Percentiles rank a stretch among this genome's conserved stretches.
These are phyloP conservation scores for Begonia fuchsioides DNA, from an alignment of 306 rosid genomes.

Conservation along the genomic window DNA sequence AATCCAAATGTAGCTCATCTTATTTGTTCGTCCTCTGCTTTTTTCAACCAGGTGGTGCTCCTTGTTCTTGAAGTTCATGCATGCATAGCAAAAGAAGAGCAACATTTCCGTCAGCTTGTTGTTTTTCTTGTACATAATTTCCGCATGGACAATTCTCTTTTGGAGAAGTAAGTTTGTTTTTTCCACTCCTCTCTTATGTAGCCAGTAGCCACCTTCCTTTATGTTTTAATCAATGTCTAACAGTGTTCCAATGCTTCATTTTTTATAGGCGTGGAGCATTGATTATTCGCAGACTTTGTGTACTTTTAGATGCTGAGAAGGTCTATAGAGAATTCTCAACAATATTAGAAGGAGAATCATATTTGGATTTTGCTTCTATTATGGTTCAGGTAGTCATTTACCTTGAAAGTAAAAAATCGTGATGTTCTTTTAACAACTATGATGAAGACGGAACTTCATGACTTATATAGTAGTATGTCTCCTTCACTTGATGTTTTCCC, in stretches of 20 bases:
- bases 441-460: no score
- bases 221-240: no score
- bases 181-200: constrained; percentile 1
- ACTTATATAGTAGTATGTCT: no score
- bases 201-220: neutral
- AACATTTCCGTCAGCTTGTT: constrained; percentile 74
- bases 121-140: constrained; percentile 72
- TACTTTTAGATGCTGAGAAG: constrained; percentile 84
- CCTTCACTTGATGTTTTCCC: no score
- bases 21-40: no score
- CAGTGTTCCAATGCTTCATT: constrained; percentile 6
- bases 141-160: constrained; percentile 59
- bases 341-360: constrained; percentile 72
- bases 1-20: no score
- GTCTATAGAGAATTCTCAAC: constrained; percentile 83
- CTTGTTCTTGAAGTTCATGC: constrained; percentile 94
- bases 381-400: constrained; percentile 80
- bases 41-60: constrained; percentile 66
- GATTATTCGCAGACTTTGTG: constrained; percentile 87
- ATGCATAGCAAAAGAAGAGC: constrained; percentile 74
- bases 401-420: constrained; percentile 5
- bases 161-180: constrained; percentile 68
- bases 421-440: neutral
- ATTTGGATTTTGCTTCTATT: constrained; percentile 76
- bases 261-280: constrained; percentile 78